A percentile compares a stretch with the other conserved stretches of the same genome.
phyloP scores from a whole-genome alignment of 768 basidiomycete species.

The Lactifluus hygrophoroides region DNA sequence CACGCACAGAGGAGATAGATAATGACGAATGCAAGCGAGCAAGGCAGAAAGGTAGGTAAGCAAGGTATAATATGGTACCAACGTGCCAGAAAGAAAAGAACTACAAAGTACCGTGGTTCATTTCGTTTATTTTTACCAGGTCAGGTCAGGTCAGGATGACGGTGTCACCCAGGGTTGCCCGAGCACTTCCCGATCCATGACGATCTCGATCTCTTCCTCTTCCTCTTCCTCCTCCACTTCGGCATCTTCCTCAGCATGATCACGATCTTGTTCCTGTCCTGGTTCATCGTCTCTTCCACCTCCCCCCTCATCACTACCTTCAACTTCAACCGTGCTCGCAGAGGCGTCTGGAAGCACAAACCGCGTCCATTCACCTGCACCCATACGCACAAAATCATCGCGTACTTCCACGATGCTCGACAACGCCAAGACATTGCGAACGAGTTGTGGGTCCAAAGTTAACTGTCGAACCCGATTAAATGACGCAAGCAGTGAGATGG shows the following conservation, averaged over 20 bases:
- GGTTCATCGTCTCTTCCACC: too few relatives aligned
- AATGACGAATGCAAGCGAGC: background rate
- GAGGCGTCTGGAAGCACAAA: constrained; percentile 58
- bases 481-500: constrained; percentile 69
- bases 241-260: constrained; percentile 27
- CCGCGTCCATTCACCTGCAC: constrained; percentile 45
- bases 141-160: background rate
- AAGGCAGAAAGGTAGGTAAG: background rate
- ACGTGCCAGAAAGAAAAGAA: background rate
- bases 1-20: background rate
- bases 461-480: constrained; percentile 77
- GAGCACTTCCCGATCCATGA: constrained; percentile 44
- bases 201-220: constrained; percentile 73
- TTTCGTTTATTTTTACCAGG: background rate
- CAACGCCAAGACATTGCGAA: constrained; percentile 59
- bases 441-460: constrained; percentile 48
- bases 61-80: background rate
- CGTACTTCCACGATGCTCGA: constrained; percentile 68
- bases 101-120: background rate
- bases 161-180: constrained; percentile 15
- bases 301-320: background rate
- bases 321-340: constrained; percentile 36
- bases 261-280: constrained; percentile 6
- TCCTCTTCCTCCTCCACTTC: constrained; percentile 51
- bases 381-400: constrained; percentile 60